Percentiles rank a stretch among this genome's conserved stretches.
Evolutionary conservation across 306 rosid genomes (phyloP).

Genomic region (Castanea crenata): DNA sequence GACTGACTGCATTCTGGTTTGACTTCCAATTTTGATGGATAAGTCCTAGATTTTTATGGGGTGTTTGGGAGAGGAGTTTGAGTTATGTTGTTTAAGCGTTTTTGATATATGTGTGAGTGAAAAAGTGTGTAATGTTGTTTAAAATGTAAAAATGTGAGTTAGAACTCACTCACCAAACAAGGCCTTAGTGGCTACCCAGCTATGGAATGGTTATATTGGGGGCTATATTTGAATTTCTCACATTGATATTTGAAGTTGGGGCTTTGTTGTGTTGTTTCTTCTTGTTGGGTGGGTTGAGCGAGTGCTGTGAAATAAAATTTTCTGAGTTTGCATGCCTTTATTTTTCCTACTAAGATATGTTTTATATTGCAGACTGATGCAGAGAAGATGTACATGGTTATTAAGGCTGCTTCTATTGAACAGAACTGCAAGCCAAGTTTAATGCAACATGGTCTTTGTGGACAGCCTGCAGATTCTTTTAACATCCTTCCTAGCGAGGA

Average conservation of each 20-base stretch:
- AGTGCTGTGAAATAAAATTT: background rate
- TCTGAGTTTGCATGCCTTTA: background rate
- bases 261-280: background rate
- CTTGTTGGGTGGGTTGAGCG: background rate
- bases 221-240: background rate
- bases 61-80: too few species aligned
- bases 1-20: background rate
- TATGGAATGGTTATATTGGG: background rate
- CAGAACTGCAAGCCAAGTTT: constrained; percentile 37
- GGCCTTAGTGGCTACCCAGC: background rate
- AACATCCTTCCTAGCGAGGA: constrained; percentile 52
- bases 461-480: constrained; percentile 60
- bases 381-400: constrained; percentile 58
- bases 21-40: background rate
- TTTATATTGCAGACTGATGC: constrained; percentile 62
- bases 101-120: too few species aligned
- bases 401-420: constrained; percentile 48
- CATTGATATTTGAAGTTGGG: background rate
- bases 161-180: too few species aligned
- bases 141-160: too few species aligned
- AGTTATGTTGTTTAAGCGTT: too few species aligned
- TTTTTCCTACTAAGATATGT: background rate
- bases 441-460: constrained; percentile 53
- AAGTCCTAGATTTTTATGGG: background rate
- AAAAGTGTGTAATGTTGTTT: too few species aligned